Conservation (phyloP, 495 filamentous ascomycete genomes). For the Tuber aestivum region DNA sequence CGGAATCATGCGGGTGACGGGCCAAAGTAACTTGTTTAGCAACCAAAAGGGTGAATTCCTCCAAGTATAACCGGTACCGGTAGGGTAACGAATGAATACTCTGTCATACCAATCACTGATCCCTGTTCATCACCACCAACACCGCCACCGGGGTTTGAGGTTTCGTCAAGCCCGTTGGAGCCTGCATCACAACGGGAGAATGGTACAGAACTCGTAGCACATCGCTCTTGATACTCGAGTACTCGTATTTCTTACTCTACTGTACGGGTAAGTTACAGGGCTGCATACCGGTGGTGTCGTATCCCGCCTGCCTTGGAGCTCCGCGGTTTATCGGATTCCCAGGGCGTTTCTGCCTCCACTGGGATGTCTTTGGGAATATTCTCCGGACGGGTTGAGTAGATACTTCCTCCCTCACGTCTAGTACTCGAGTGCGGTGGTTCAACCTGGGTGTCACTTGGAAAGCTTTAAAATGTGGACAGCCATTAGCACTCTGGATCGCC, state of each 20-base stretch:
- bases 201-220: neutral
- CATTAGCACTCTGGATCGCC: no score
- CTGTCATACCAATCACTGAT: neutral
- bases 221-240: neutral
- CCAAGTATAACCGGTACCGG: no score
- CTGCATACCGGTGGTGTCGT: neutral
- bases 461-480: no score
- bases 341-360: neutral
- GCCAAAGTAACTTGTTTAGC: no score
- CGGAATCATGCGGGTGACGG: no score
- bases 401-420: neutral
- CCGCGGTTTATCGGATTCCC: neutral
- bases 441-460: no score
- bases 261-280: no score
- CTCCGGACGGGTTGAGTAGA: neutral
- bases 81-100: no score
- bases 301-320: neutral
- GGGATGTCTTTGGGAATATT: neutral
- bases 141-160: no score
- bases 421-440: no score
- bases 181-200: neutral
- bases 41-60: no score
- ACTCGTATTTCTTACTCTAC: neutral
- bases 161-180: neutral
- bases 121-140: neutral